Base-by-base conservation (phyloP, 108 stramenopile genomes). In the Epipyxis sp. region DNA sequence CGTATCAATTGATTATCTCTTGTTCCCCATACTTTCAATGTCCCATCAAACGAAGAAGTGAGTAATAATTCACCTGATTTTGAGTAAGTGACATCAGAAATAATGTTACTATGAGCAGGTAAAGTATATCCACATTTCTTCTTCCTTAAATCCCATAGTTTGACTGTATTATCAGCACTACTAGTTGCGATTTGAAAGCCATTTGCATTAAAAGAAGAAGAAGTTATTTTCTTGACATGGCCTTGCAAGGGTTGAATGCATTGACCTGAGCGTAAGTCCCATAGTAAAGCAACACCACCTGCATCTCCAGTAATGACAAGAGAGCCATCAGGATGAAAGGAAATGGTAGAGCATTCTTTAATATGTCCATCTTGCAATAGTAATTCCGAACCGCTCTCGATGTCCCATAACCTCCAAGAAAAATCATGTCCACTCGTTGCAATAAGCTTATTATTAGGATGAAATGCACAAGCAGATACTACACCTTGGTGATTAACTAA, bases 401-500 rank as follows among this genome's bases (percentile, higher is more conserved):
- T 88, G 83, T 99, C 97, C 96, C 95, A 99, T 29, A 99, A 90
- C 46, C 98, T 82, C 98, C 98, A 99, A 1, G 97, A 95, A 80
- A 93, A 92, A 82, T 99, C 98, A 68, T 91, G 95, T 78, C 93
- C 92, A 3, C 95, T 94, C 0, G 95, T 97, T 29, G 90, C 98
- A 1, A 97, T 87, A 81, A 88, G 87, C 35, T 82, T 76, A 45
- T 95, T 93, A 44, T 81, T 44, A 0, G 98, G 97, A 83, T 99
- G 98, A 77, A 94, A 97, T 0, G 91, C 95, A 25, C 6, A 6
- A 6, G 41, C 42, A 42, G 71, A 74, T 3, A 74, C 34, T 10
- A 29, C 27, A 32, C 32, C 71, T 27, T 6, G 40, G 25, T 43
- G 6, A 27, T 39, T 3, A 39, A 13, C 13, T 3, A 42, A 6